Base-by-base conservation (phyloP, 768 basidiomycete species). In the Pulveroboletus frians region DNA sequence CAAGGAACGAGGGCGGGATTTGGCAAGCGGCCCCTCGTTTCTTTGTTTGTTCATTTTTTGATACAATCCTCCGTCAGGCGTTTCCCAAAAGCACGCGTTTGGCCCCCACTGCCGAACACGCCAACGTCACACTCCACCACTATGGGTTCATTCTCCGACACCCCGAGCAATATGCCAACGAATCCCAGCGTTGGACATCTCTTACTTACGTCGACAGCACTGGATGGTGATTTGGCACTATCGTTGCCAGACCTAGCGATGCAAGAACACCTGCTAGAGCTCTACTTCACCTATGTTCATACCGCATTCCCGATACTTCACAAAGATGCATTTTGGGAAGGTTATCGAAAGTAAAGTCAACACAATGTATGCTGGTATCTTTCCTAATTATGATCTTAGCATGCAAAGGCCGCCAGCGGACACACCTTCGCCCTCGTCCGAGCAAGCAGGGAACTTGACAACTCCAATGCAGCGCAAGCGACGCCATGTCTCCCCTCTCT, bases 41-140 rank as follows among this genome's bases (percentile, higher is more conserved):
- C 29, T 20, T 29, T 34, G 21, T 42, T 51, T 51, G 27, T 53
- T 60, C 3, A 46, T 50, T 56, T 26, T 43, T 11, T 62, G 55
- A 67, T 52, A 5, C n/a, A n/a, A 27, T 21, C 7, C 3, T 9
- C 4, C 9, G 6, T 5, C 60, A 89, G 79, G 85, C 81, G 83
- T 26, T 93, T 94, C 68, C 90, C 92, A 0, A 84, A 83, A 56
- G 85, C 90, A 3, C 77, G 91, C n/a, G 86, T 92, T 21, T 94
- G 92, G 92, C 92, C 92, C 0, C 82, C 82, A 3, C 64, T 78
- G 47, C 66, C 68, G 3, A 47, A 50, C 30, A 51, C 64, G 52
- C 50, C 65, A 29, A 46, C 42, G 6, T 46, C 57, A 14, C 39
- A 57, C 4, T 50, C 60, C 27, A 10, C 45, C n/a, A 43, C 44